These are phyloP conservation scores for Aspergillus fructus DNA, from an alignment of 2,329 filamentous ascomycete genomes.

Conservation along the genomic window DNA sequence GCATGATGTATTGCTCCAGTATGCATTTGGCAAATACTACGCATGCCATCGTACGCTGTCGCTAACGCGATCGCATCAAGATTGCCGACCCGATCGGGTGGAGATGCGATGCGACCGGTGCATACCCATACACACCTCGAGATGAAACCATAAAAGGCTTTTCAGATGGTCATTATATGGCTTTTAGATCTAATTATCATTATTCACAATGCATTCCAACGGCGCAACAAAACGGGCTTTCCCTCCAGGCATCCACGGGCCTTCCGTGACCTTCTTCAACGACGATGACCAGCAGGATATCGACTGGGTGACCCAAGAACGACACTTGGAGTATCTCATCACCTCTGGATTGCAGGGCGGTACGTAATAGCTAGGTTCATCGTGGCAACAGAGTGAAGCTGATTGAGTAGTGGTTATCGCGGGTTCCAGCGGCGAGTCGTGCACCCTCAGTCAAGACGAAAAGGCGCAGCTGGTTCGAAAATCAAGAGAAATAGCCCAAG, in stretches of 20 bases:
- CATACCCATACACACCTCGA: no score
- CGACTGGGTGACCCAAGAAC: constrained; percentile 56
- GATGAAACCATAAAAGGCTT: no score
- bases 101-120: no score
- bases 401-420: constrained; percentile 34
- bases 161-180: no score
- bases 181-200: no score
- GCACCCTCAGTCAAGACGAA: constrained; percentile 40
- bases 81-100: no score
- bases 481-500: constrained; percentile 38
- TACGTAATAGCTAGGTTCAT: constrained; percentile 19
- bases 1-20: no score
- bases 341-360: constrained; percentile 54
- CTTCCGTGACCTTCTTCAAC: constrained; percentile 56
- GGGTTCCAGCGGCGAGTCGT: constrained; percentile 49
- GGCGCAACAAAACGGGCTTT: no score
- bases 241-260: constrained; percentile 53
- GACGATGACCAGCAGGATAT: constrained; percentile 51
- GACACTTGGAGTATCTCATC: constrained; percentile 54
- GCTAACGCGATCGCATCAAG: no score
- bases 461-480: constrained; percentile 41
- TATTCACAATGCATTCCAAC: no score
- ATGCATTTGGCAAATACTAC: no score
- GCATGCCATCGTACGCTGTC: no score
- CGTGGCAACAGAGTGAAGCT: not conserved